phyloP scores from a whole-genome alignment of 331 rosid genomes.

The Acacia concinna region DNA sequence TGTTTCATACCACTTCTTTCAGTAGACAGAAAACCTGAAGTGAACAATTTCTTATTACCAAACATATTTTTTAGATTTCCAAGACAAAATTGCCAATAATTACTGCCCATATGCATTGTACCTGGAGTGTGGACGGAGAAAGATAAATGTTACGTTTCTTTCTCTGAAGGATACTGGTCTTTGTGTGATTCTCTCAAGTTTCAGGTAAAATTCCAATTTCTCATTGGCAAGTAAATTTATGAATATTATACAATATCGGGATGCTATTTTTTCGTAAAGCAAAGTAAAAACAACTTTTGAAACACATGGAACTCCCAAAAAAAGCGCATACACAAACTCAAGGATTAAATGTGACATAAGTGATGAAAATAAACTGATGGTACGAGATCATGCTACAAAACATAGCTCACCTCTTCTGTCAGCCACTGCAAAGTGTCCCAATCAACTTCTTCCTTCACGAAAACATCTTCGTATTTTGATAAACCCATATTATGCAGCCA shows the following conservation, averaged over 20 bases:
- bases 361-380: not conserved
- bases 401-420: slow-evolving; percentile 71
- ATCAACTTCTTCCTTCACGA: slow-evolving; percentile 82
- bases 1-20: not conserved
- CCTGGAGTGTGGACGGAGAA: slow-evolving; percentile 3
- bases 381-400: not conserved
- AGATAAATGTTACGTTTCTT: not conserved
- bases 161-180: not conserved
- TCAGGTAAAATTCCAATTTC: not conserved
- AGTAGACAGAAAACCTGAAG: slow-evolving; percentile 4
- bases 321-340: not conserved
- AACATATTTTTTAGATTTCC: slow-evolving; percentile 15
- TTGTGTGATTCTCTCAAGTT: not conserved
- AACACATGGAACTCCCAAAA: not conserved
- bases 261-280: not conserved
- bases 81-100: not conserved
- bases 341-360: not conserved
- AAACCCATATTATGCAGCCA: slow-evolving; percentile 72
- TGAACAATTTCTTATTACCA: not conserved
- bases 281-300: not conserved
- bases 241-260: not conserved
- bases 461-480: slow-evolving; percentile 63
- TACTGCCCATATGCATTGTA: slow-evolving; percentile 12
- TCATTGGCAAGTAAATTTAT: not conserved
- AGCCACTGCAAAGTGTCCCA: slow-evolving; percentile 81